A percentile compares a stretch with the other conserved stretches of the same genome.
These are phyloP conservation scores for Magnolia kwangsiensis DNA, from an alignment of 164 flowering plant species.

Conservation along the genomic window DNA sequence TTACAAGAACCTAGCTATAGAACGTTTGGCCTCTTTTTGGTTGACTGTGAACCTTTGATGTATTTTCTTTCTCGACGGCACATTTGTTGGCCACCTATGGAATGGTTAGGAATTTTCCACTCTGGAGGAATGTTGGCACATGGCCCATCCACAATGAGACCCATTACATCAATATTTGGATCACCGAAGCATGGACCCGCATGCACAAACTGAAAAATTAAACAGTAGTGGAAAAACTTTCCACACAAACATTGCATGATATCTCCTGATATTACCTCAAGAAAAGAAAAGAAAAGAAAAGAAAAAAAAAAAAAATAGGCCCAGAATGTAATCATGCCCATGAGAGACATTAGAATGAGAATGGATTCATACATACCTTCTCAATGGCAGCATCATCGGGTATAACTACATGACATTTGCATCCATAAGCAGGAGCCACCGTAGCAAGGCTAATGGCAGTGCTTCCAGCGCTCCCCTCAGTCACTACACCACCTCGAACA, in stretches of 20 bases:
- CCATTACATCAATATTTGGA: too few species aligned
- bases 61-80: background rate
- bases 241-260: too few species aligned
- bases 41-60: background rate
- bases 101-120: too few species aligned
- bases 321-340: background rate
- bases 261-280: too few species aligned
- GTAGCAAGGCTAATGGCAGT: constrained; percentile 99
- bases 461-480: constrained; percentile 97
- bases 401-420: constrained; percentile 96
- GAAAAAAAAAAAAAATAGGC: too few species aligned
- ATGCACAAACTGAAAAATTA: too few species aligned
- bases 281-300: too few species aligned
- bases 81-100: background rate
- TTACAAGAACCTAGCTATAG: background rate
- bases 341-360: background rate
- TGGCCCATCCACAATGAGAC: too few species aligned
- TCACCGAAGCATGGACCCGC: too few species aligned
- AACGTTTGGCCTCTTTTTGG: background rate
- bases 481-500: constrained; percentile 73
- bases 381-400: constrained; percentile 99
- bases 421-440: constrained; percentile 96
- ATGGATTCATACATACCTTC: constrained; percentile 47
- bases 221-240: too few species aligned
- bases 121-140: too few species aligned